phyloP scores from a whole-genome alignment of 2,329 filamentous ascomycete genomes.

The Ceratocystis huliohia region DNA sequence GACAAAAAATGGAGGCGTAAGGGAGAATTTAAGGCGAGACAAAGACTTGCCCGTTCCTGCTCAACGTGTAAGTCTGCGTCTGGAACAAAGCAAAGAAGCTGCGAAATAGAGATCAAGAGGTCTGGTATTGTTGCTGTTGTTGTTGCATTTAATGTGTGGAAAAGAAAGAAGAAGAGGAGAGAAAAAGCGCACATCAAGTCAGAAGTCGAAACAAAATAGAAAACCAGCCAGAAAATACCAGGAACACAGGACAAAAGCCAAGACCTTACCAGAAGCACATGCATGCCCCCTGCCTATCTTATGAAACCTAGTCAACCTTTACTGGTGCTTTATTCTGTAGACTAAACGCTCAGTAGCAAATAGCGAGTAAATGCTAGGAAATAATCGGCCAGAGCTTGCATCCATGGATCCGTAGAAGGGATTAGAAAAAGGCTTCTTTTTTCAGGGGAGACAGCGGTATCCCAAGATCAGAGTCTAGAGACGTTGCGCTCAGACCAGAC shows the following conservation, averaged over 20 bases:
- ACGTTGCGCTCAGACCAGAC: not conserved
- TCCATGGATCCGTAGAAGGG: conserved; percentile 6
- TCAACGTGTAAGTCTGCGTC: not conserved
- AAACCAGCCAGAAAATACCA: not conserved
- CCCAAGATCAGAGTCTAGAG: not conserved
- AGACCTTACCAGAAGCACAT: conserved; percentile 4
- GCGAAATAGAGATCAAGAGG: not conserved
- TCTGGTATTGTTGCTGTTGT: too few relatives aligned
- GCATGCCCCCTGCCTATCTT: conserved; percentile 6
- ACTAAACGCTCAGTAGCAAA: conserved; percentile 8
- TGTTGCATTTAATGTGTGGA: not conserved
- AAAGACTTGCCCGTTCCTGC: not conserved
- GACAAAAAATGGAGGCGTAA: not conserved
- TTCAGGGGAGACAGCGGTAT: conserved; percentile 2
- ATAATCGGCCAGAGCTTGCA: not conserved
- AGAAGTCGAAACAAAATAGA: not conserved
- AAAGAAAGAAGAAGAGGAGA: conserved; percentile 1
- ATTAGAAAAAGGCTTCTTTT: conserved; percentile 8
- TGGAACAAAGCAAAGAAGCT: not conserved
- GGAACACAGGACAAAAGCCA: conserved; percentile 3
- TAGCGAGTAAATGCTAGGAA: not conserved
- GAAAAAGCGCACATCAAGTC: not conserved
- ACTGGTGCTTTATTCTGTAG: not conserved
- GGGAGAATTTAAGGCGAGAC: not conserved
- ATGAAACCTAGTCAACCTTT: conserved; percentile 8